A percentile compares a stretch with the other conserved stretches of the same genome.
Conservation (phyloP, 1,139 yeast genomes). For the Waltiozyma sp. region DNA sequence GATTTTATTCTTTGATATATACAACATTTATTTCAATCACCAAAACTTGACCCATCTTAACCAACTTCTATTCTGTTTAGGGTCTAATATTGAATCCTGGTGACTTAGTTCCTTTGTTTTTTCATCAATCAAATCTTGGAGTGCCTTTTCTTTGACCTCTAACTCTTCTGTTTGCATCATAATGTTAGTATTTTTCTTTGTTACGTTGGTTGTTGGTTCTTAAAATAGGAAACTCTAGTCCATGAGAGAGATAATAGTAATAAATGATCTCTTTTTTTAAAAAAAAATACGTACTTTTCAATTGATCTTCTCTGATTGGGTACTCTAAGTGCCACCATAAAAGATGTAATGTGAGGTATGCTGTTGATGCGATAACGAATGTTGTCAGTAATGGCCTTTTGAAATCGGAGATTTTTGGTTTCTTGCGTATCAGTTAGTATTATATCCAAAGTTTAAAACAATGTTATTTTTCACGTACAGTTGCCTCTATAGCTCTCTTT, state of each 20-base stretch:
- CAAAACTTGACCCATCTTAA: neutral
- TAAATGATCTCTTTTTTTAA: too few species aligned
- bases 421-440: slow-evolving; percentile 5
- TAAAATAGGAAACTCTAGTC: too few species aligned
- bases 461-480: slow-evolving; percentile 5
- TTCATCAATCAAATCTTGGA: neutral
- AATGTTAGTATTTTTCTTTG: neutral
- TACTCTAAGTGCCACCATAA: slow-evolving; percentile 25
- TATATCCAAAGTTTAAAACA: neutral
- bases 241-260: too few species aligned
- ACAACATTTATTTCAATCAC: too few species aligned
- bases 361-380: slow-evolving; percentile 10
- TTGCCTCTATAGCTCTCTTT: slow-evolving; percentile 6
- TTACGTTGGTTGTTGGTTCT: too few species aligned
- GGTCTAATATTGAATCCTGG: neutral
- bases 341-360: slow-evolving; percentile 20
- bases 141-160: neutral
- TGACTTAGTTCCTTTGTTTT: neutral
- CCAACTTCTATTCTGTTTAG: neutral
- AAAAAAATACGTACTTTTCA: slow-evolving; percentile 9
- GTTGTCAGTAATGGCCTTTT: slow-evolving; percentile 13
- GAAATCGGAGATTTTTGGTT: slow-evolving; percentile 15
- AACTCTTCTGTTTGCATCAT: neutral
- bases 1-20: too few species aligned
- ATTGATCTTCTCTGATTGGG: slow-evolving; percentile 19